These are phyloP conservation scores for Mycena indigotica DNA, from an alignment of 768 basidiomycete species.

Conservation along the genomic window DNA sequence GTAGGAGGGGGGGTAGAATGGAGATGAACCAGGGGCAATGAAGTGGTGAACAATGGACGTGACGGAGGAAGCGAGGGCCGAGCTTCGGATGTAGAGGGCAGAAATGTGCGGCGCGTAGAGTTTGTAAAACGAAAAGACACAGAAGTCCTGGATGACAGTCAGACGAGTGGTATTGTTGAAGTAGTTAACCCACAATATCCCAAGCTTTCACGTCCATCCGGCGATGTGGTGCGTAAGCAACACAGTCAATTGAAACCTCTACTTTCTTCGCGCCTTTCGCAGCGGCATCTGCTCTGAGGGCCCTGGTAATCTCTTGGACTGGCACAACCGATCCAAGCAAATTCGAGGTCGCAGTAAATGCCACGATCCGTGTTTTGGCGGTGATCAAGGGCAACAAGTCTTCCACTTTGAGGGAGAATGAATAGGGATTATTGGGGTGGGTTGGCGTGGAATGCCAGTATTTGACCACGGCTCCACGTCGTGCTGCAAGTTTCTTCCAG, in stretches of 20 bases:
- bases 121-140: conserved; percentile 77
- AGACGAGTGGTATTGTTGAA: not conserved
- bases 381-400: conserved; percentile 66
- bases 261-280: conserved; percentile 59
- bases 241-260: conserved; percentile 74
- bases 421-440: conserved; percentile 64
- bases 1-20: too few relatives aligned
- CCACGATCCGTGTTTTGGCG: conserved; percentile 67
- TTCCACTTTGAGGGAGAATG: conserved; percentile 53
- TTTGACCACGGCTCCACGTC: conserved; percentile 55
- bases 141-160: conserved; percentile 49
- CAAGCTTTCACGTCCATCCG: conserved; percentile 71
- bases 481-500: conserved; percentile 74
- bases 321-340: conserved; percentile 69
- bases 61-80: conserved; percentile 53
- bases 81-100: conserved; percentile 58
- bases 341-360: conserved; percentile 76
- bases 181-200: conserved; percentile 51
- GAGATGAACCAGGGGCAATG: conserved; percentile 38
- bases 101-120: conserved; percentile 77
- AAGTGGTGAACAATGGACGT: conserved; percentile 72
- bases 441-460: conserved; percentile 57
- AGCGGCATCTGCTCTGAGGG: conserved; percentile 52
- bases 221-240: conserved; percentile 77
- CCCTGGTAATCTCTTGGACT: conserved; percentile 56